Conservation (phyloP, 2,329 filamentous ascomycete genomes). For the Fusarium virguliforme region DNA sequence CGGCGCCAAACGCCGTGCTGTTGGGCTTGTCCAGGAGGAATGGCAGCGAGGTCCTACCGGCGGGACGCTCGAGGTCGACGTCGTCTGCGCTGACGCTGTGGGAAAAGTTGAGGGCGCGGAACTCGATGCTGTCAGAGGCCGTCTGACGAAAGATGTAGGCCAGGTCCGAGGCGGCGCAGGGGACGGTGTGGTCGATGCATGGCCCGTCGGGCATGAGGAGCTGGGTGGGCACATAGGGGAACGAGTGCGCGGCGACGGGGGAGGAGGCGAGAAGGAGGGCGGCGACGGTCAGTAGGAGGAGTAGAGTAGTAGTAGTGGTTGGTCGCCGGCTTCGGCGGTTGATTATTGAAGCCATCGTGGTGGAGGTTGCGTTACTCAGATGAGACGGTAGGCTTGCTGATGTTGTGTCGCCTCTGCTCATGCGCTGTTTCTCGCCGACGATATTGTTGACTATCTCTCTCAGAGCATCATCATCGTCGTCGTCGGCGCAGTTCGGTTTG, state of each 20-base stretch:
- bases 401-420: constrained; percentile 17
- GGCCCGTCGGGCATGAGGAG: constrained; percentile 70
- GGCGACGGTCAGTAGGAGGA: constrained; percentile 25
- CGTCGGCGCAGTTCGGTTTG: constrained; percentile 26
- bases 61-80: constrained; percentile 65
- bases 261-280: constrained; percentile 35
- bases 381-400: not conserved
- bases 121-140: constrained; percentile 62
- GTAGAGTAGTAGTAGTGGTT: constrained; percentile 22
- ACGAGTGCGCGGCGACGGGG: constrained; percentile 59
- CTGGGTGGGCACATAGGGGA: constrained; percentile 85
- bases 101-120: constrained; percentile 79
- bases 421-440: constrained; percentile 35
- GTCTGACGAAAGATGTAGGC: constrained; percentile 80
- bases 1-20: constrained; percentile 75
- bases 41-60: constrained; percentile 68
- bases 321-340: constrained; percentile 19
- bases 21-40: constrained; percentile 70
- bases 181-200: constrained; percentile 61
- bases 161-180: constrained; percentile 60
- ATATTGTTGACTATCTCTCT: constrained; percentile 26
- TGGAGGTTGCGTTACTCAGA: constrained; percentile 2
- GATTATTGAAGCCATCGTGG: constrained; percentile 27
- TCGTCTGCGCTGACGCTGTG: constrained; percentile 65
- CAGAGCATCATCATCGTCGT: constrained; percentile 39